phyloP scores from a whole-genome alignment of 2,329 filamentous ascomycete genomes.

The Stagonosporopsis rhizophila region DNA sequence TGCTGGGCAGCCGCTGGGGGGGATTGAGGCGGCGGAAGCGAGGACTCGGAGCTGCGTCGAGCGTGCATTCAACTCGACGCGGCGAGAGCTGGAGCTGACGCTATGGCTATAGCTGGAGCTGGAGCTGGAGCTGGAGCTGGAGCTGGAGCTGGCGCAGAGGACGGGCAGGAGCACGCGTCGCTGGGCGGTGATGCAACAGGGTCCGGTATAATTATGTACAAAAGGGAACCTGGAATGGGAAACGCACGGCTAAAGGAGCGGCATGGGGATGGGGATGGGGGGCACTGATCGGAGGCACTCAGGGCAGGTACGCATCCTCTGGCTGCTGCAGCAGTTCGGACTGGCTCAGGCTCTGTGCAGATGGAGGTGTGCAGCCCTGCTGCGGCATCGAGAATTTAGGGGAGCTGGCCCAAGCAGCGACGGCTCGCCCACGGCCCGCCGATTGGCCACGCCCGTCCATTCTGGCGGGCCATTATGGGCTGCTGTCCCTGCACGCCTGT shows the following conservation, averaged over 20 bases:
- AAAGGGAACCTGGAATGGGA: conserved; percentile 41
- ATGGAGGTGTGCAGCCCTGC: conserved; percentile 22
- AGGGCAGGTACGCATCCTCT: conserved; percentile 44
- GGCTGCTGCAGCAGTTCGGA: conserved; percentile 30
- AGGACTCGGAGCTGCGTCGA: conserved; percentile 42
- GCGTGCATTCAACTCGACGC: conserved; percentile 53
- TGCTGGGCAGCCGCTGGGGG: conserved; percentile 45
- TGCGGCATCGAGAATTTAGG: conserved; percentile 34
- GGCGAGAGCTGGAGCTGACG: conserved; percentile 17
- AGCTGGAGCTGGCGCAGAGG: neutral
- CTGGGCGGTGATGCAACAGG: conserved; percentile 32
- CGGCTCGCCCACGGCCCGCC: conserved; percentile 14
- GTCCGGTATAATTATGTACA: conserved; percentile 32
- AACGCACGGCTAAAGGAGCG: conserved; percentile 46
- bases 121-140: neutral
- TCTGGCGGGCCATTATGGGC: neutral
- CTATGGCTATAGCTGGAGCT: no score
- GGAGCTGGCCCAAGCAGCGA: conserved; percentile 19
- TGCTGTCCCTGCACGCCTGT: conserved; percentile 1
- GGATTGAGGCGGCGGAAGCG: conserved; percentile 42
- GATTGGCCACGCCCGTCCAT: conserved; percentile 24
- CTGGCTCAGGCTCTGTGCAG: conserved; percentile 15
- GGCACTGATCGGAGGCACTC: conserved; percentile 38
- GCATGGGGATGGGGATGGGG: conserved; percentile 46
- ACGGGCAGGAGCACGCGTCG: conserved; percentile 22